phyloP scores from a whole-genome alignment of 169 alveolate genomes.

The Cryptosporidium muris region DNA sequence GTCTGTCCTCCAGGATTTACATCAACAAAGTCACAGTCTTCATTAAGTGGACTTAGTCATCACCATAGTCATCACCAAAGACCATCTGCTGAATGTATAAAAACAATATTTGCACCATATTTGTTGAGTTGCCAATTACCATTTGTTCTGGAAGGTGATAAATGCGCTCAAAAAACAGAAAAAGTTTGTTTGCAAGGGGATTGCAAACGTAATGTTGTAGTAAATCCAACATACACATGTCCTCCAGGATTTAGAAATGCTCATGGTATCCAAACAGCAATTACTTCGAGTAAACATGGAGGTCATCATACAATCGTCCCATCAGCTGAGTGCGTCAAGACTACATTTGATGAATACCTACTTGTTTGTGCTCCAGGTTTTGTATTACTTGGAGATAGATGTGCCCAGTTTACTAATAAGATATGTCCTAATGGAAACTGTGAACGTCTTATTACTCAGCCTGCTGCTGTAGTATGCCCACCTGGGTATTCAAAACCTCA shows the following conservation, averaged over 20 bases:
- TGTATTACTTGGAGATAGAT: constrained; percentile 59
- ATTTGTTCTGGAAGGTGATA: constrained; percentile 58
- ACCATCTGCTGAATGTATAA: constrained; percentile 56
- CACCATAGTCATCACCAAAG: constrained; percentile 48
- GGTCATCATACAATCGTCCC: constrained; percentile 25
- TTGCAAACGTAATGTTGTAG: constrained; percentile 45
- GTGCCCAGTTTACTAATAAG: constrained; percentile 58
- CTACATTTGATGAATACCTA: constrained; percentile 57
- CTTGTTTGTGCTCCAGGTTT: constrained; percentile 65
- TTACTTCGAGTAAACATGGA: constrained; percentile 46
- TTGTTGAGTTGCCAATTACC: constrained; percentile 61
- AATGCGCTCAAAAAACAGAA: constrained; percentile 59
- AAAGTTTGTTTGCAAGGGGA: constrained; percentile 64
- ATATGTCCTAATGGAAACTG: constrained; percentile 70
- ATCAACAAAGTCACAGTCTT: constrained; percentile 32
- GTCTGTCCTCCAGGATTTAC: constrained; percentile 72
- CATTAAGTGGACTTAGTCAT: constrained; percentile 32
- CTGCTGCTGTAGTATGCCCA: constrained; percentile 69
- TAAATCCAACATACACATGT: constrained; percentile 41
- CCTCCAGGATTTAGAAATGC: constrained; percentile 68
- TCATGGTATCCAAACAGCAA: constrained; percentile 68
- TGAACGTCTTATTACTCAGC: constrained; percentile 49
- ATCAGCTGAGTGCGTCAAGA: constrained; percentile 66
- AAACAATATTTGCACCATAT: constrained; percentile 57
- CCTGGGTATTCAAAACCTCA: constrained; percentile 69